Base-by-base conservation (phyloP, 2,329 filamentous ascomycete genomes). In the Westerdykella aurantiaca region DNA sequence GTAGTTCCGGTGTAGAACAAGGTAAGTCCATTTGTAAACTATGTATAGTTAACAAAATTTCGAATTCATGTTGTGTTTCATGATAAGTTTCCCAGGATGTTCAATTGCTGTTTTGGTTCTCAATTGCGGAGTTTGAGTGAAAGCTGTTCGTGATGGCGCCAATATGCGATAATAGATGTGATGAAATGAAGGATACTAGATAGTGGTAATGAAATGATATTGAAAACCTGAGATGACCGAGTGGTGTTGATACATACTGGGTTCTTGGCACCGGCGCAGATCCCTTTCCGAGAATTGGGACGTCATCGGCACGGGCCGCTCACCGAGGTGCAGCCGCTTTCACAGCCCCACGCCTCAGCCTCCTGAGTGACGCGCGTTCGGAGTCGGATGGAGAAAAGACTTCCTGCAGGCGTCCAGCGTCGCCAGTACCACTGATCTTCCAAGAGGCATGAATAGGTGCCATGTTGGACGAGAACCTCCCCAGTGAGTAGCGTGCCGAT, bases 401-500 rank as follows among this genome's bases (percentile, higher is more conserved):
- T 13, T 16, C 3, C 13, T 3, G 4, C 37, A 6, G 11, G 37
- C 17, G 37, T n/a, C 6, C 17, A n/a, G 17, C 37, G n/a, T 23
- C 37, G 21, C 33, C 9, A 35, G n/a, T 21, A 35, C n/a, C 33
- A 16, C 33, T 14, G n/a, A 9, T 35, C 3, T 18, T 16, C 31
- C 9, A 14, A 9, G 13, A 35, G 33, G 17, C n/a, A 18, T 35
- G 33, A 35, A 35, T 47, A 47, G 49, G 43, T 42, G 41, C 45
- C 43, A 95, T 95, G 88, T 79, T 94, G 55, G 88, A 95, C 80
- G 87, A 91, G 66, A 94, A 89, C 68, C 79, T 95, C 14, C 89
- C 89, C 40, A 88, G 75, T 77, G 58, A 50, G 56, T 43, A 29
- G 68, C 75, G 45, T 74, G 79, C 17, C 11, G 33, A 18, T 29